Evolutionary conservation across 768 basidiomycete species (phyloP), one percentile per base, ranked within the genome.

Genomic region (Leucocoprinus birnbaumii): DNA sequence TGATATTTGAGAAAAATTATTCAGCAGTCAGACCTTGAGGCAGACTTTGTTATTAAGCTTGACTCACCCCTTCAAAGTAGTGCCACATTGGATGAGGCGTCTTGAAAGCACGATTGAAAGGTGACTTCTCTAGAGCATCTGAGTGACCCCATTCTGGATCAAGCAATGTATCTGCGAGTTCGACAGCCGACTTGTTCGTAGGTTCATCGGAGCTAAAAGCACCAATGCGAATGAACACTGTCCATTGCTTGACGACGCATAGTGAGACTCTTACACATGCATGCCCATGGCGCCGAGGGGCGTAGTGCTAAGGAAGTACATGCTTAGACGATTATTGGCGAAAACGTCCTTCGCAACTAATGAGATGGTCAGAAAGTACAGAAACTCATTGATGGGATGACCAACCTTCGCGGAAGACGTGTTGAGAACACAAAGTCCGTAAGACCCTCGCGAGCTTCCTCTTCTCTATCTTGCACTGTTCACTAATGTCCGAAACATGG

Each of bases 241-340:
- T n/a, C 2, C 11, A 5, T 31, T 11, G 11, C 11, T 0, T 24
- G 26, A n/a, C 19, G 16, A 40, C 16, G 10, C 41, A 31, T 22
- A 6, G 8, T 3, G 7, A 27, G 16, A 22, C 4, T 2, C 59
- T 11, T 49, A 69, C 64, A 69, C 19, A 41, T 68, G 65, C 9
- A 60, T 45, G 1, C 68, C 60, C 8, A 69, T 49, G 26, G 54
- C 60, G 16, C 62, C 63, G 4, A 74, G 53, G 2, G 64, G 62
- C 41, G 65, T 64, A 4, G 48, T 53, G 3, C 67, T 66, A 1
- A 68, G 50, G 3, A 76, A 61, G 18, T 66, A 62, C 26, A 68
- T 58, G 46, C 71, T 73, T 7, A 78, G 65, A 2, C 73, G 68
- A 59, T 76, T 78, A 56, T 78, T 75, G 13, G 71, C 68, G 49